Evolutionary conservation across 805 yeast species (phyloP).

Genomic region (Yamadazyma kitorensis): DNA sequence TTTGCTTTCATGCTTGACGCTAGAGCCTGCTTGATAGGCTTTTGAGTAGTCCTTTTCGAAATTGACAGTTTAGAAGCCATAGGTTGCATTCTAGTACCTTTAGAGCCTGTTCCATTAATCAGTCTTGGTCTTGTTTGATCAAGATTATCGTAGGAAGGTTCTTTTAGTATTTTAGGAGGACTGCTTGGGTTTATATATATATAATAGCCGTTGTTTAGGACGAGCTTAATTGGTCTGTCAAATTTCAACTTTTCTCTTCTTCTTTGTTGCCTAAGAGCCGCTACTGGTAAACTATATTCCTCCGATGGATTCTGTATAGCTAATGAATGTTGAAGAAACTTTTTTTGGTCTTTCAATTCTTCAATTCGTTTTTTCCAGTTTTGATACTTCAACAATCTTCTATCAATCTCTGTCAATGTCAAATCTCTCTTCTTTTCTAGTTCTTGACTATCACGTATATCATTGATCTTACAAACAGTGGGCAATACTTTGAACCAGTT

Average conservation of each 20-base stretch:
- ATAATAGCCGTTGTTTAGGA: slow-evolving; percentile 35
- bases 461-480: slow-evolving; percentile 47
- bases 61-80: too few relatives aligned
- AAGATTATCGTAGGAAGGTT: too few relatives aligned
- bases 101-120: too few relatives aligned
- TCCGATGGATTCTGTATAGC: slow-evolving; percentile 12
- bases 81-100: too few relatives aligned
- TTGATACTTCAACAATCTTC: slow-evolving; percentile 34
- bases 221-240: slow-evolving; percentile 38
- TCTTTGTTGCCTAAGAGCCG: slow-evolving; percentile 22
- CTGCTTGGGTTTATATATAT: slow-evolving; percentile 38
- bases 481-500: slow-evolving; percentile 49
- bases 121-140: too few relatives aligned
- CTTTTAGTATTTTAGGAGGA: slow-evolving; percentile 19
- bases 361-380: slow-evolving; percentile 36
- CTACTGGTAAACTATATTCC: slow-evolving; percentile 20
- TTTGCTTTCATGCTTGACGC: too few relatives aligned
- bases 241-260: slow-evolving; percentile 19
- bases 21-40: too few relatives aligned
- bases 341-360: slow-evolving; percentile 23
- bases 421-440: slow-evolving; percentile 47
- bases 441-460: slow-evolving; percentile 49
- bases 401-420: slow-evolving; percentile 48
- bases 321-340: slow-evolving; percentile 10
- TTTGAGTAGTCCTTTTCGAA: too few relatives aligned